phyloP scores from a whole-genome alignment of 345 rosid species.

The Alliaria petiolata region DNA sequence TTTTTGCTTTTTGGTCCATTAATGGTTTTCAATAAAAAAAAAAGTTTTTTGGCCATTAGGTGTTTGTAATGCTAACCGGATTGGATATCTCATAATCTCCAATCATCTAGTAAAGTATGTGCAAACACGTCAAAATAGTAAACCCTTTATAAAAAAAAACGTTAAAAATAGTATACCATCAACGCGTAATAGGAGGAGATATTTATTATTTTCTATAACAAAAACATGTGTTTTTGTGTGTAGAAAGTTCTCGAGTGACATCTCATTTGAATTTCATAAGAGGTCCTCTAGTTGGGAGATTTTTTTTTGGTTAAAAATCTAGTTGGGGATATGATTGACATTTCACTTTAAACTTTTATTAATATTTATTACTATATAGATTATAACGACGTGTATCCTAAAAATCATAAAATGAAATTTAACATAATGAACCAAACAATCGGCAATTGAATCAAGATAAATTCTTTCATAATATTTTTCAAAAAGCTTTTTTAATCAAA shows the following conservation, averaged over 20 bases:
- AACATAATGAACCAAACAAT: too few relatives aligned
- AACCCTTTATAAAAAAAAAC: too few relatives aligned
- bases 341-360: neutral
- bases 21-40: neutral
- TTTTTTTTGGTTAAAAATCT: too few relatives aligned
- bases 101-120: neutral
- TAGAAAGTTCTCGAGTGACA: neutral
- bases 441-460: too few relatives aligned
- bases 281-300: too few relatives aligned
- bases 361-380: neutral
- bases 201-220: neutral
- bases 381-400: too few relatives aligned
- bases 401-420: too few relatives aligned
- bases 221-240: neutral
- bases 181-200: conserved; percentile 2
- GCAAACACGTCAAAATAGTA: neutral
- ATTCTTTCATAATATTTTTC: too few relatives aligned
- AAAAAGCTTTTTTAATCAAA: too few relatives aligned
- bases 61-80: neutral
- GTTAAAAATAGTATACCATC: too few relatives aligned
- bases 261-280: neutral
- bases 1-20: neutral
- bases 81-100: neutral
- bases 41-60: neutral
- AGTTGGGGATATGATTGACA: too few relatives aligned